Percentiles rank a stretch among this genome's conserved stretches.
Conservation (phyloP, 2,329 filamentous ascomycete genomes). For the Pseudogymnoascus sp. region DNA sequence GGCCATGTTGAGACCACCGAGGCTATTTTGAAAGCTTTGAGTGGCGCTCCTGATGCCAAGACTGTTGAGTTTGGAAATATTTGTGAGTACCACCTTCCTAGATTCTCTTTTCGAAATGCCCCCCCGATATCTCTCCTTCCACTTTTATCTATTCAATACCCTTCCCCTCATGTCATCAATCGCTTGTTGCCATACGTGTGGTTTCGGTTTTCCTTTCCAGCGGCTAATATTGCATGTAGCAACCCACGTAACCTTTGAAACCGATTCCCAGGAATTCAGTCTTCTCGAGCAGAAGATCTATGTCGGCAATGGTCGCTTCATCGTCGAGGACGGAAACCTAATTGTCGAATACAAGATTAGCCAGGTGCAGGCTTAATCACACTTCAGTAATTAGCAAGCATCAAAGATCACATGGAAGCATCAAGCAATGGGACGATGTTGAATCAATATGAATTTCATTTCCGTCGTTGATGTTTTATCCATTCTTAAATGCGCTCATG, state of each 20-base stretch:
- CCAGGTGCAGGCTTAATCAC: conserved; percentile 19
- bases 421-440: background rate
- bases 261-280: conserved; percentile 31
- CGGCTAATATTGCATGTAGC: conserved; percentile 20
- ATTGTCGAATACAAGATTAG: conserved; percentile 40
- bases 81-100: conserved; percentile 27
- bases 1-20: conserved; percentile 33
- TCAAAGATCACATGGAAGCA: background rate
- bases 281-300: conserved; percentile 34
- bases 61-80: conserved; percentile 35
- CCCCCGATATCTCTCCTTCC: background rate
- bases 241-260: conserved; percentile 35
- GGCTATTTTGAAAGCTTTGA: conserved; percentile 30
- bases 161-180: too few species aligned
- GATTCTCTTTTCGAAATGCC: background rate
- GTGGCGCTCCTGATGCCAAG: conserved; percentile 30
- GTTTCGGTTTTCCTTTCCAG: too few species aligned
- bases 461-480: conserved; percentile 7
- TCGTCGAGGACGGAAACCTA: conserved; percentile 30
- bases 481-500: conserved; percentile 9
- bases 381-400: background rate
- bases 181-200: too few species aligned
- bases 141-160: background rate
- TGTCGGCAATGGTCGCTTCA: conserved; percentile 36
- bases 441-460: conserved; percentile 8